Base-by-base conservation (phyloP, 2,329 filamentous ascomycete genomes). In the Colletotrichum nymphaeae region DNA sequence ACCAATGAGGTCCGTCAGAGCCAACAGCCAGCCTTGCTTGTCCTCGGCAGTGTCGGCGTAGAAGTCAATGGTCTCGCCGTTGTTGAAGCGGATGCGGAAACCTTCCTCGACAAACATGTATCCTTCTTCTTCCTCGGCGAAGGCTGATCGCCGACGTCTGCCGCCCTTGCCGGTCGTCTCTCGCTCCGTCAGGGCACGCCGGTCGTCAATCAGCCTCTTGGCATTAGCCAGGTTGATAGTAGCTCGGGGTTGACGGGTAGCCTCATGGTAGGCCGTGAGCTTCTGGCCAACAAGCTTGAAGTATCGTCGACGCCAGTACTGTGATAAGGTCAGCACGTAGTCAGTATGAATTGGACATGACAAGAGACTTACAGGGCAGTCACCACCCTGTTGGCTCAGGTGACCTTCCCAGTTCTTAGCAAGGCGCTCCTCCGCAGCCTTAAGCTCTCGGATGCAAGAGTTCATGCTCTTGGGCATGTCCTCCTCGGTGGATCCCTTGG, bases 381-480 rank as follows among this genome's bases (percentile, higher is more conserved):
- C 97, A 78, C 97, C 97, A 80, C 97, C 97, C 84, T 99, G 97
- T 82, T 99, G 97, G 81, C 95, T 98, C 73, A 99, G 86, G 79
- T 93, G 92, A 35, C 97, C 96, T 83, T 99, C 96, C 88, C 91
- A 97, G 78, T 91, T 93, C 75, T 93, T 91, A 62, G 93, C 88
- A 75, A 93, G 90, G 74, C 94, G 89, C 81, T 94, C 93, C 81
- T 98, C 95, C 2, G 96, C 95, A 65, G 96, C 94, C 83, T 93
- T 94, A 84, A 99, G 92, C 85, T 98, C 97, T 22, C 97, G 91
- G 77, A 98, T 93, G 82, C 95, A 98, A 56, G 94, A 94, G 83
- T 97, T 97, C 95, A 99, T 98, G 86, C 95, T 98, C 91, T 98
- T 98, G 67, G 97, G 97, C 95, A 99, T 98, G 77, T 98, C 96